These are phyloP conservation scores for Penicillium argentinense DNA, from an alignment of 495 filamentous ascomycete genomes.

Conservation along the genomic window DNA sequence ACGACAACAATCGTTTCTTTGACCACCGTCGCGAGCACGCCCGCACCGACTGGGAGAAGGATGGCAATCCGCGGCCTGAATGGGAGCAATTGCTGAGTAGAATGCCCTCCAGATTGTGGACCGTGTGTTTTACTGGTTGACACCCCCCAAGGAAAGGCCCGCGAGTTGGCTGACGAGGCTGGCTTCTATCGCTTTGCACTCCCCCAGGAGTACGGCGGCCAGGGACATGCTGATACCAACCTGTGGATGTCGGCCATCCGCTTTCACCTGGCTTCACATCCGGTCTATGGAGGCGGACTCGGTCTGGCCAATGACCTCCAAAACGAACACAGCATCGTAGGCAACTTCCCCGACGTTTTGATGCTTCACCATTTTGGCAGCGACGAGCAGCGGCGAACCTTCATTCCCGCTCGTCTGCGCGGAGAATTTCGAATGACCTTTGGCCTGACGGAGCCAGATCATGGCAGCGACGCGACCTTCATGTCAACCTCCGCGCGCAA, in stretches of 20 bases:
- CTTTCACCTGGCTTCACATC: constrained; percentile 54
- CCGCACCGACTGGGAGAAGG: constrained; percentile 52
- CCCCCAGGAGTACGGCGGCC: constrained; percentile 53
- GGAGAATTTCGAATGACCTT: constrained; percentile 54
- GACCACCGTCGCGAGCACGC: constrained; percentile 57
- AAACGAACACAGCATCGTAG: constrained; percentile 58
- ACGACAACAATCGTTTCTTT: constrained; percentile 62
- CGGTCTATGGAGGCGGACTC: constrained; percentile 42
- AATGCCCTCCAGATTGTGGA: background rate
- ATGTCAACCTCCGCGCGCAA: constrained; percentile 50
- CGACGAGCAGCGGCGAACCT: constrained; percentile 45
- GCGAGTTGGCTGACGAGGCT: constrained; percentile 47
- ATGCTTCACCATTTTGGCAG: constrained; percentile 59
- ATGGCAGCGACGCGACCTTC: constrained; percentile 60
- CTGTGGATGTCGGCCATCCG: constrained; percentile 61
- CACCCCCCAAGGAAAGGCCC: constrained; percentile 30
- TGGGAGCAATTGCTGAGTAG: constrained; percentile 52
- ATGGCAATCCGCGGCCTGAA: constrained; percentile 52
- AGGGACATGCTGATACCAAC: constrained; percentile 45
- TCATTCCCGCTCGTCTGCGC: constrained; percentile 48
- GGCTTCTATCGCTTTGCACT: constrained; percentile 59
- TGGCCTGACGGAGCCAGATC: constrained; percentile 59
- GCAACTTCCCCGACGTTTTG: constrained; percentile 58
- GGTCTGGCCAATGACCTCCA: constrained; percentile 62
- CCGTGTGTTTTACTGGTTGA: background rate